These are phyloP conservation scores for Heterobasidion parviporum DNA, from an alignment of 1,284 basidiomycete genomes.

Conservation along the genomic window DNA sequence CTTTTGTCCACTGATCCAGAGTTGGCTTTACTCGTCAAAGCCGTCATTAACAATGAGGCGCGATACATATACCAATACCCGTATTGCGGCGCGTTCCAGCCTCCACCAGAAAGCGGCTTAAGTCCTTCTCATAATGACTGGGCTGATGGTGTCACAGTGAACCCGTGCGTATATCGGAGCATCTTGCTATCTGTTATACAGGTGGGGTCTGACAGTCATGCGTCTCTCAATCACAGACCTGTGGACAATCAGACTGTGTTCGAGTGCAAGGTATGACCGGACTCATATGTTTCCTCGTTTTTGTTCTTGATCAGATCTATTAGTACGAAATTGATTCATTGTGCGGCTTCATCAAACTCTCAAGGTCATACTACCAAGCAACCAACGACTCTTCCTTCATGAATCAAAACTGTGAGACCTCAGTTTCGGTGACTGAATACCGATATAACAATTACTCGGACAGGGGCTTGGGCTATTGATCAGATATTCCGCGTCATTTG, in stretches of 20 bases:
- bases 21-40: conserved; percentile 58
- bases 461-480: conserved; percentile 62
- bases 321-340: conserved; percentile 73
- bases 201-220: not conserved
- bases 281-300: not conserved
- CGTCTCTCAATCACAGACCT: conserved; percentile 32
- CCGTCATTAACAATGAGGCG: conserved; percentile 71
- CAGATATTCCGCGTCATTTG: conserved; percentile 69
- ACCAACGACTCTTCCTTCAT: conserved; percentile 66
- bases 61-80: conserved; percentile 66
- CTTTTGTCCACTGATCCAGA: conserved; percentile 49
- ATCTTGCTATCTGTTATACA: not conserved
- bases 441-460: conserved; percentile 2
- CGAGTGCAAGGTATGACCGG: conserved; percentile 57
- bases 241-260: conserved; percentile 63
- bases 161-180: conserved; percentile 41
- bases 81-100: conserved; percentile 72
- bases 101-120: conserved; percentile 64
- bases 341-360: conserved; percentile 70
- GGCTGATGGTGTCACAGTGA: conserved; percentile 59
- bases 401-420: conserved; percentile 51
- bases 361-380: conserved; percentile 59
- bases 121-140: conserved; percentile 52
- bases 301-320: not conserved
- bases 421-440: not conserved